phyloP scores from a whole-genome alignment of 352 stramenopile genomes.

The Blastocystis sp. region DNA sequence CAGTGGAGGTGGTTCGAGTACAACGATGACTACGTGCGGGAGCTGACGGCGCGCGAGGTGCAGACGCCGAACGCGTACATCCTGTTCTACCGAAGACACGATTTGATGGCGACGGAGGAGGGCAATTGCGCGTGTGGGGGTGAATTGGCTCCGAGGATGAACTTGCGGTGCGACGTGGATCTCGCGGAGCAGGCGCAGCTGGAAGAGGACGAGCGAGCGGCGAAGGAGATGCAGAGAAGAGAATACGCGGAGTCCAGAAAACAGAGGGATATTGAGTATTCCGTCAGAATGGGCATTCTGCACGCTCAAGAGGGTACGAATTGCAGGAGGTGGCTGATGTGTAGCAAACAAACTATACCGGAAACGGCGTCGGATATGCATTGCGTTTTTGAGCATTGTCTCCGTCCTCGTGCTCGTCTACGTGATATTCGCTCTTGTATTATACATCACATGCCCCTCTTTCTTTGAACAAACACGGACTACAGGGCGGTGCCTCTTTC shows the following conservation, averaged over 20 bases:
- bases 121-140: neutral
- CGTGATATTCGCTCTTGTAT: neutral
- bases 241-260: too few species aligned
- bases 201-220: neutral
- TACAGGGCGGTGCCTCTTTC: conserved; percentile 94
- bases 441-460: neutral
- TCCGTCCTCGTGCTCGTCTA: neutral
- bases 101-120: neutral
- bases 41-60: conserved; percentile 9
- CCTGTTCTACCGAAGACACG: conserved; percentile 47
- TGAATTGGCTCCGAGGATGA: neutral
- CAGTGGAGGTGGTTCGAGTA: conserved; percentile 55
- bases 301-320: too few species aligned
- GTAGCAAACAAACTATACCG: neutral
- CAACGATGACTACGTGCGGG: conserved; percentile 21
- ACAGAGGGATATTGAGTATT: too few species aligned
- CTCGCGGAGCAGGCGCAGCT: neutral
- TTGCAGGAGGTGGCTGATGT: too few species aligned
- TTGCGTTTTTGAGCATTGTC: neutral
- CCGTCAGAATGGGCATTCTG: too few species aligned
- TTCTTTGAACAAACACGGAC: conserved; percentile 69
- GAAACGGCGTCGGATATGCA: neutral
- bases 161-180: neutral
- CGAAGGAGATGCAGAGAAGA: neutral
- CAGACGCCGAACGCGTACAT: conserved; percentile 37